Evolutionary conservation across 2,329 filamentous ascomycete genomes (phyloP).

Genomic region (Pseudovirgaria hyperparasitica): DNA sequence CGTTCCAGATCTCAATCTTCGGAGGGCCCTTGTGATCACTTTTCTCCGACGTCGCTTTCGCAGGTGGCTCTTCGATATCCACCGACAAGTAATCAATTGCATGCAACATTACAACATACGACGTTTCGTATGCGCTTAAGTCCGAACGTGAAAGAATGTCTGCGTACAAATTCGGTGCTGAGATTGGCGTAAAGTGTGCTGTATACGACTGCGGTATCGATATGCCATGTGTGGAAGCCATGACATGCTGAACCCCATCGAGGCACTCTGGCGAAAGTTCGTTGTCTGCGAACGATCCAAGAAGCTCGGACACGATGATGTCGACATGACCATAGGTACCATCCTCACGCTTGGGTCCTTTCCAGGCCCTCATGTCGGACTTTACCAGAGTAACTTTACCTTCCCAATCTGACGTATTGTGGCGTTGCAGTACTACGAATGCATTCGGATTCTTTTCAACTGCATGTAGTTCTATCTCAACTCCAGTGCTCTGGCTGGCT

Average conservation of each 20-base stretch:
- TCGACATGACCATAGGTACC: constrained; percentile 59
- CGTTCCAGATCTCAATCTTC: no score
- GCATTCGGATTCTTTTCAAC: constrained; percentile 98
- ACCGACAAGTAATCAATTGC: constrained; percentile 81
- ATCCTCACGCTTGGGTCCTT: constrained; percentile 53
- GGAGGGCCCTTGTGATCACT: constrained; percentile 27
- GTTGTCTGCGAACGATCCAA: constrained; percentile 94
- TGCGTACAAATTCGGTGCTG: constrained; percentile 71
- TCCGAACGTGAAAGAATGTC: constrained; percentile 62
- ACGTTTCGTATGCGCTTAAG: constrained; percentile 68
- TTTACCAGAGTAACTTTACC: constrained; percentile 76
- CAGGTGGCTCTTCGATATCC: constrained; percentile 28
- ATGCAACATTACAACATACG: constrained; percentile 88
- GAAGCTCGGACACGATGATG: constrained; percentile 84
- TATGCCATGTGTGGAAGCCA: constrained; percentile 70
- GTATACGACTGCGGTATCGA: constrained; percentile 92
- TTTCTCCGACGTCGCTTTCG: constrained; percentile 35
- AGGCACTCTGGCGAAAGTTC: constrained; percentile 94
- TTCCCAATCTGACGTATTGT: constrained; percentile 70
- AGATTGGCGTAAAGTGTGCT: constrained; percentile 83
- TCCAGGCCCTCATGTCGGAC: constrained; percentile 96
- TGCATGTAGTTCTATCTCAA: constrained; percentile 76
- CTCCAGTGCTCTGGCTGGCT: constrained; percentile 63
- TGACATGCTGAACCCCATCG: constrained; percentile 84
- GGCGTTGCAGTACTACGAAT: constrained; percentile 79